phyloP scores from a whole-genome alignment of 2,329 filamentous ascomycete species.

The Calonectria hongkongensis region DNA sequence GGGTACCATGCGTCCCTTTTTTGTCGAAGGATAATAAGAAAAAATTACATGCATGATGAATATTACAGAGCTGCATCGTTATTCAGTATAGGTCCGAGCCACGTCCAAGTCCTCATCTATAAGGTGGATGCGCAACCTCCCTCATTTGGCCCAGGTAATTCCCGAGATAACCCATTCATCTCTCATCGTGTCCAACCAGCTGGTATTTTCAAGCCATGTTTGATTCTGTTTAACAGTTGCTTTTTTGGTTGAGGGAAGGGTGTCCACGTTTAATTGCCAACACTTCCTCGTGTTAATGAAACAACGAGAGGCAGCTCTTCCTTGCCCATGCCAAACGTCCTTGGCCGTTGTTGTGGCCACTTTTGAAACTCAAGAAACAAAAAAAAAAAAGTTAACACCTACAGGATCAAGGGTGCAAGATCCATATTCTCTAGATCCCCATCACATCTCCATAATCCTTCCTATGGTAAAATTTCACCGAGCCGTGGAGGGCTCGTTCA shows the following conservation, averaged over 20 bases:
- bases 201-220: background rate
- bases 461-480: conserved; percentile 9
- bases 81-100: conserved; percentile 13
- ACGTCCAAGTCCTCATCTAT: background rate
- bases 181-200: conserved; percentile 14
- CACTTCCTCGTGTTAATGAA: background rate
- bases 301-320: background rate
- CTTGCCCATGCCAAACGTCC: too few species aligned
- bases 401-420: background rate
- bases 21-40: background rate
- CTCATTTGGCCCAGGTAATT: conserved; percentile 3
- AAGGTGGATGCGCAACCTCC: background rate
- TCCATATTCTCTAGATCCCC: background rate
- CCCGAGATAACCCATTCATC: background rate
- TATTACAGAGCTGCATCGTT: conserved; percentile 11
- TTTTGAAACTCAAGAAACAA: background rate
- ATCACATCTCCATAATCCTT: background rate
- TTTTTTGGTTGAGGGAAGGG: background rate
- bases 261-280: background rate
- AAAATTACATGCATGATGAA: background rate
- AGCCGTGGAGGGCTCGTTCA: conserved; percentile 5
- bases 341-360: background rate
- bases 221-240: conserved; percentile 7
- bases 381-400: background rate
- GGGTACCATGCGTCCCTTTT: background rate